These are phyloP conservation scores for Aspergillus novoparasiticus DNA, from an alignment of 2,329 filamentous ascomycete genomes.

Conservation along the genomic window DNA sequence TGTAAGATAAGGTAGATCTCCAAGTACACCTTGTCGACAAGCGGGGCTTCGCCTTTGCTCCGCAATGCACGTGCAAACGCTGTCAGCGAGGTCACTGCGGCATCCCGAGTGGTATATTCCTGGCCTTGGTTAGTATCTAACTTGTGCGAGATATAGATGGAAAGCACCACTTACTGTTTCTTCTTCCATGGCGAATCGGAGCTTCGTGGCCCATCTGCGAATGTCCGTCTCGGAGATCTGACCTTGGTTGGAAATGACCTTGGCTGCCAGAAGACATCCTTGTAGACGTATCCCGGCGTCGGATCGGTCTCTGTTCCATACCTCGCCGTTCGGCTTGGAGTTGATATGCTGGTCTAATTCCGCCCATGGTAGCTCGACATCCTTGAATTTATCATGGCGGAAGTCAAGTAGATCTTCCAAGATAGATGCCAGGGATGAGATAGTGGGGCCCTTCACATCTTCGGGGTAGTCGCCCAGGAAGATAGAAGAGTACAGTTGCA, in stretches of 20 bases:
- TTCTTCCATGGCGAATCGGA: constrained; percentile 43
- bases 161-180: constrained; percentile 39
- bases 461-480: constrained; percentile 29
- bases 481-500: constrained; percentile 34
- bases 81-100: constrained; percentile 39
- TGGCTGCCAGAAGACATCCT: constrained; percentile 40
- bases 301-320: constrained; percentile 40
- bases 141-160: background rate
- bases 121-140: constrained; percentile 19
- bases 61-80: constrained; percentile 48
- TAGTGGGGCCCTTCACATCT: constrained; percentile 32
- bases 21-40: constrained; percentile 45
- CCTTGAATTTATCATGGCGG: constrained; percentile 16
- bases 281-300: constrained; percentile 41
- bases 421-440: constrained; percentile 36
- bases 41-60: constrained; percentile 21
- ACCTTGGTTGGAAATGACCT: constrained; percentile 15
- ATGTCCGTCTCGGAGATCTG: constrained; percentile 28
- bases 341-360: constrained; percentile 29
- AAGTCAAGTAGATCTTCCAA: constrained; percentile 32
- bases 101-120: constrained; percentile 44
- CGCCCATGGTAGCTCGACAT: constrained; percentile 31
- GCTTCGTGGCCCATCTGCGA: constrained; percentile 34
- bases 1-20: constrained; percentile 68
- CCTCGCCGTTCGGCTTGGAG: constrained; percentile 24